Conservation (phyloP, 345 rosid species). For the Arabidopsis thaliana region DNA sequence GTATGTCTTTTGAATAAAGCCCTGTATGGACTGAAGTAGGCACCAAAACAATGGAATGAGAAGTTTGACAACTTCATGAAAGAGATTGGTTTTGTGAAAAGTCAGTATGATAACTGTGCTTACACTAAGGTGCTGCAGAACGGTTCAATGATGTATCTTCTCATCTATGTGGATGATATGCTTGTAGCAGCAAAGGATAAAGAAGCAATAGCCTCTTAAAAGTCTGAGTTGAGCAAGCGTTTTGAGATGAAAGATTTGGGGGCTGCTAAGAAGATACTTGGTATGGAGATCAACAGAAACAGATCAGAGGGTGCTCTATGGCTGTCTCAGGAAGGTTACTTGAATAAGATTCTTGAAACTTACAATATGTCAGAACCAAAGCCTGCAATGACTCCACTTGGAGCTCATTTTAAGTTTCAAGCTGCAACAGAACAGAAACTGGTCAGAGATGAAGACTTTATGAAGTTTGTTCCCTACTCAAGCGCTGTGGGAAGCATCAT, state of each 20-base stretch:
- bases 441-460: no score
- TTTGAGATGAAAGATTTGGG: not conserved
- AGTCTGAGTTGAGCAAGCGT: not conserved
- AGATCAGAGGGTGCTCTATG: accelerated
- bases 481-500: no score
- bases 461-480: no score
- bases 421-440: no score
- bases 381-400: not conserved
- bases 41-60: not conserved
- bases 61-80: not conserved
- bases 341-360: not conserved
- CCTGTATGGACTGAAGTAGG: not conserved
- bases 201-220: not conserved
- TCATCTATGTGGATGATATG: no score
- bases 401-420: no score
- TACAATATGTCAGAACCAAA: not conserved
- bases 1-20: not conserved
- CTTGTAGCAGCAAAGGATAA: no score
- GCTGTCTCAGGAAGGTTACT: not conserved
- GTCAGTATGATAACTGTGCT: not conserved
- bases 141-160: not conserved
- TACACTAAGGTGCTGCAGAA: not conserved
- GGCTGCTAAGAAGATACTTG: not conserved
- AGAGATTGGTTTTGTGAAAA: not conserved
- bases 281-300: not conserved